Evolutionary conservation across 2,329 filamentous ascomycete species (phyloP).

Genomic region (Aureobasidium sp.): DNA sequence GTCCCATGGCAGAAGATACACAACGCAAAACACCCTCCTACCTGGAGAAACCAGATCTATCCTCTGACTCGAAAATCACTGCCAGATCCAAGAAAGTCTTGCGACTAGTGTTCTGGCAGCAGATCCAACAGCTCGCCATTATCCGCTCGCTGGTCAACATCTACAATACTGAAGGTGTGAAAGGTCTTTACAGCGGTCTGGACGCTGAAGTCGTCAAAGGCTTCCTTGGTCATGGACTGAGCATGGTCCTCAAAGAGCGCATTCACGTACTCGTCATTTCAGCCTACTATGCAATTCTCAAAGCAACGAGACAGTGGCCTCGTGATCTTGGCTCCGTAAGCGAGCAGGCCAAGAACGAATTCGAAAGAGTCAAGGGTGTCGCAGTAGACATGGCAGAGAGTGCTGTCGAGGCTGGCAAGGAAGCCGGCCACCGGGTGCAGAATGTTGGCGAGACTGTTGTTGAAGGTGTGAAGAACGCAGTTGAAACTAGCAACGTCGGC

Average conservation of each 20-base stretch:
- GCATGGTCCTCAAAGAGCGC: slow-evolving; percentile 77
- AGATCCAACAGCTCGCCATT: slow-evolving; percentile 25
- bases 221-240: slow-evolving; percentile 78
- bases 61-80: slow-evolving; percentile 1
- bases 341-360: slow-evolving; percentile 17
- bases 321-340: slow-evolving; percentile 30
- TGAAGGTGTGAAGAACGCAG: slow-evolving; percentile 12
- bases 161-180: slow-evolving; percentile 52
- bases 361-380: slow-evolving; percentile 14
- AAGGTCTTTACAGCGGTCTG: slow-evolving; percentile 68
- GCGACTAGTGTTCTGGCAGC: slow-evolving; percentile 20
- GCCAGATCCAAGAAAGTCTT: slow-evolving; percentile 14
- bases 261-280: slow-evolving; percentile 66
- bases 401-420: slow-evolving; percentile 20
- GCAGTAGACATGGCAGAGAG: slow-evolving; percentile 3
- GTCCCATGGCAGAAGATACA: not conserved
- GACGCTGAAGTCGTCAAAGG: slow-evolving; percentile 71
- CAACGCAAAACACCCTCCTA: not conserved
- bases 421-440: slow-evolving; percentile 29
- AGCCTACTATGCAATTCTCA: slow-evolving; percentile 60
- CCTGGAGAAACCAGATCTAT: slow-evolving; percentile 10
- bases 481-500: not conserved
- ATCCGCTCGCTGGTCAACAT: slow-evolving; percentile 26
- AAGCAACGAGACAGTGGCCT: slow-evolving; percentile 36
- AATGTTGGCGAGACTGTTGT: slow-evolving; percentile 20